These are phyloP conservation scores for Sarocladium oryzae DNA, from an alignment of 2,329 filamentous ascomycete species.

Conservation along the genomic window DNA sequence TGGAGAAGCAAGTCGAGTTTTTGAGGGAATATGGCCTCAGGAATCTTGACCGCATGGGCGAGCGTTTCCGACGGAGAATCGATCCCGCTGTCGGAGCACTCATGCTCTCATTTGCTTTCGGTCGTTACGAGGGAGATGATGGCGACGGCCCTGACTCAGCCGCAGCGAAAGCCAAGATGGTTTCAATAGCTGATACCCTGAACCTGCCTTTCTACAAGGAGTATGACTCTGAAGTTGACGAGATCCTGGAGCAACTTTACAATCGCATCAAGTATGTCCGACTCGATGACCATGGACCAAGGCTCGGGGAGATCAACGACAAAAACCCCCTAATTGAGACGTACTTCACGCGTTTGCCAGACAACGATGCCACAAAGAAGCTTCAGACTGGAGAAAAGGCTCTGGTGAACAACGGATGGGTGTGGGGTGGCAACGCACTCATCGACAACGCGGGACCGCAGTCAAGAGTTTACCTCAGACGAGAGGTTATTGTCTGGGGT, in stretches of 20 bases:
- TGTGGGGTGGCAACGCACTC: conserved; percentile 94
- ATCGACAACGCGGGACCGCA: conserved; percentile 86
- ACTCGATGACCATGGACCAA: conserved; percentile 86
- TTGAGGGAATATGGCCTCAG: conserved; percentile 62
- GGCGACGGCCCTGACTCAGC: conserved; percentile 38
- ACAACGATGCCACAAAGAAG: conserved; percentile 70
- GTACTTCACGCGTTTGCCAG: conserved; percentile 86
- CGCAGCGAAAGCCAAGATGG: conserved; percentile 48
- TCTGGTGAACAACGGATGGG: conserved; percentile 95
- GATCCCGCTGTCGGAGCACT: conserved; percentile 65
- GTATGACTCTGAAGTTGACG: conserved; percentile 76
- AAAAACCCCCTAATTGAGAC: conserved; percentile 81
- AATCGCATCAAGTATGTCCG: conserved; percentile 94
- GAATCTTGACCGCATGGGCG: conserved; percentile 69
- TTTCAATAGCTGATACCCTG: conserved; percentile 67
- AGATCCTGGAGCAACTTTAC: conserved; percentile 84
- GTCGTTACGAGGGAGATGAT: conserved; percentile 52
- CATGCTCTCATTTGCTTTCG: conserved; percentile 35
- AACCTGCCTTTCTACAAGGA: conserved; percentile 89
- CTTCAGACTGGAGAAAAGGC: conserved; percentile 72
- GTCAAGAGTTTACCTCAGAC: conserved; percentile 86
- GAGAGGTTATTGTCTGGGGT: conserved; percentile 96
- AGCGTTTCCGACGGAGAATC: conserved; percentile 67
- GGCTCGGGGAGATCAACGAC: conserved; percentile 69
- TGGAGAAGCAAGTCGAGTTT: conserved; percentile 53